Base-by-base conservation (phyloP, 768 basidiomycete species). In the Tylopilus balloui region DNA sequence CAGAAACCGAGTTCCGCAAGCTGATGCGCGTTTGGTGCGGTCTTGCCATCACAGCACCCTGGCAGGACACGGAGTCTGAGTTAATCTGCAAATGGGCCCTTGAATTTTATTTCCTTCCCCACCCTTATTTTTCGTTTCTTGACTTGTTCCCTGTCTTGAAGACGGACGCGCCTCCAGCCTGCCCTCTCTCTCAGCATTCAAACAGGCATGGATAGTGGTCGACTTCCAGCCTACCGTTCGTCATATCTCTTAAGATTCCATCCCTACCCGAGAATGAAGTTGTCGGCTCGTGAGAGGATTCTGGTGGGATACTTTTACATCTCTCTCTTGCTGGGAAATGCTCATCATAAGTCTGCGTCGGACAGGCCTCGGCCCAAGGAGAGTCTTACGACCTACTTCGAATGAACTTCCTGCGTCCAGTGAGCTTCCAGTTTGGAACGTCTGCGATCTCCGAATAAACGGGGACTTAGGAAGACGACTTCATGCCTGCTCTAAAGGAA, bases 211-310 rank as follows among this genome's bases (percentile, higher is more conserved):
- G 61, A 65, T 34, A 28, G 42, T 0, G 34, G 37, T 0, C 36
- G 53, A 0, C 50, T 66, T 0, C 67, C 65, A 0, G 42, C 58
- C 32, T 66, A 67, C 41, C 60, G 65, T 12, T 65, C 62, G 2
- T 67, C 65, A 0, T 54, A 69, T 28, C 39, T 69, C 6, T 37
- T 62, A 23, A 49, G 65, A 17, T 68, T 52, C 19, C 64, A 65
- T 47, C 64, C 64, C 28, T 65, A 65, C 49, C 64, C 64, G 36
- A 62, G 66, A 31, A 37, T 41, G 25, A 60, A 55, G 20, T 45
- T 31, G 2, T 60, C 57, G 46, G 23, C 29, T 35, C 62, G 53
- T 55, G 65, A 66, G 57, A 64, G 50, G 51, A 41, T 65, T 15
- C 6, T 27, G 54, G 67, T 65, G 41, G n/a, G 51, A 45, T 38